A percentile compares a stretch with the other conserved stretches of the same genome.
Conservation (phyloP, 176 grass and related monocot species). For the Cocos nucifera region DNA sequence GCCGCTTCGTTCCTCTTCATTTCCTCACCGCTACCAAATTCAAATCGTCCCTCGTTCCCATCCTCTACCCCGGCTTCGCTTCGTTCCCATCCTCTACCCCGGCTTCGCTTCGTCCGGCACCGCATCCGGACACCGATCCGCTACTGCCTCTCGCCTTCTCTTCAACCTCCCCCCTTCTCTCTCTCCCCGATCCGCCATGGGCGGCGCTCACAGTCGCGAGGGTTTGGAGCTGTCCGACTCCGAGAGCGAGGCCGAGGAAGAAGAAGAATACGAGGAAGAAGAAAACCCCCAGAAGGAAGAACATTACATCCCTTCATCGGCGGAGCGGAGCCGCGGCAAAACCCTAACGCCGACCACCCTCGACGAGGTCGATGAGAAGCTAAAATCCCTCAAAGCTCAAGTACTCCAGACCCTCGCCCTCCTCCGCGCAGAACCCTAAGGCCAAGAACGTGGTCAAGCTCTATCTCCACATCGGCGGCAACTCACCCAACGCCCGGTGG, state of each 20-base stretch:
- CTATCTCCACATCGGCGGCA: slow-evolving; percentile 81
- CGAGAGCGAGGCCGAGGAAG: slow-evolving; percentile 23
- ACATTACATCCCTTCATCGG: no score
- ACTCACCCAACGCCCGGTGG: slow-evolving; percentile 56
- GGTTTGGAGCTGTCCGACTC: slow-evolving; percentile 63
- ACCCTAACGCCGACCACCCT: slow-evolving; percentile 19
- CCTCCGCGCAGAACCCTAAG: slow-evolving; percentile 38
- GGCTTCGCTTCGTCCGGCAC: neutral
- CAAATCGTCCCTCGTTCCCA: no score
- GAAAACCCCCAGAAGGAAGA: neutral
- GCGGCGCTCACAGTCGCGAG: slow-evolving; percentile 79
- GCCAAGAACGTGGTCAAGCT: slow-evolving; percentile 55
- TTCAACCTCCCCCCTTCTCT: neutral
- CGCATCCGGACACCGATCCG: neutral
- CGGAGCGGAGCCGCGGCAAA: neutral
- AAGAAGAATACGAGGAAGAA: slow-evolving; percentile 8
- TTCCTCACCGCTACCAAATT: no score
- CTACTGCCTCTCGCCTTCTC: neutral
- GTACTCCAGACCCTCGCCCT: slow-evolving; percentile 53
- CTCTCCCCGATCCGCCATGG: slow-evolving; percentile 42
- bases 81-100: neutral
- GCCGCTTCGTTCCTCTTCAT: no score
- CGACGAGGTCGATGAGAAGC: slow-evolving; percentile 62
- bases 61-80: no score
- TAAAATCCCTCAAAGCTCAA: slow-evolving; percentile 67